A percentile compares a stretch with the other conserved stretches of the same genome.
phyloP scores from a whole-genome alignment of 305 asterid genomes.

The Fraxinus sp. region DNA sequence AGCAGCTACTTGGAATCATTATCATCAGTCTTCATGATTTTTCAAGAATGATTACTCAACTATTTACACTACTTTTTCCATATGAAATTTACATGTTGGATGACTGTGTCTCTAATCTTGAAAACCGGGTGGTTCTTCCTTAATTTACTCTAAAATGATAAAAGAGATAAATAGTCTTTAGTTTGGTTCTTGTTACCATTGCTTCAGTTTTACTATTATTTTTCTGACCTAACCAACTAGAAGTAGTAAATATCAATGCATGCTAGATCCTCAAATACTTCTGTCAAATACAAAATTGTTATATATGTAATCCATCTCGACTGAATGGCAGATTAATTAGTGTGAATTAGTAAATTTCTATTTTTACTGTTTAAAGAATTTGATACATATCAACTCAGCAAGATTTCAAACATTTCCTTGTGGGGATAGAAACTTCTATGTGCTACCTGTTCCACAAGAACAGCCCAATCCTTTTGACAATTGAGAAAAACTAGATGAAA shows the following conservation, averaged over 20 bases:
- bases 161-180: neutral
- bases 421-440: slow-evolving; percentile 17
- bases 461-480: slow-evolving; percentile 33
- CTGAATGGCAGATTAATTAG: neutral
- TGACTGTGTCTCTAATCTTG: neutral
- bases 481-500: neutral
- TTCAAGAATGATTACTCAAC: slow-evolving; percentile 4
- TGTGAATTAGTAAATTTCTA: slow-evolving; percentile 17
- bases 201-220: neutral
- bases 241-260: neutral
- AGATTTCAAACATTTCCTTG: slow-evolving; percentile 5
- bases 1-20: neutral
- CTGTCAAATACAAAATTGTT: neutral
- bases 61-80: neutral
- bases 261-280: neutral
- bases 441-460: neutral
- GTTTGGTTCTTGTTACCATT: neutral
- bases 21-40: neutral
- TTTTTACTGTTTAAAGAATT: slow-evolving; percentile 10
- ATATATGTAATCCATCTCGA: slow-evolving; percentile 11
- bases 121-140: neutral
- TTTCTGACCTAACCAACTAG: neutral
- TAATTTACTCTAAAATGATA: neutral
- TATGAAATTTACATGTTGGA: neutral
- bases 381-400: slow-evolving; percentile 18